Conservation (phyloP, 257 asterid species). For the Voacanga thouarsii region DNA sequence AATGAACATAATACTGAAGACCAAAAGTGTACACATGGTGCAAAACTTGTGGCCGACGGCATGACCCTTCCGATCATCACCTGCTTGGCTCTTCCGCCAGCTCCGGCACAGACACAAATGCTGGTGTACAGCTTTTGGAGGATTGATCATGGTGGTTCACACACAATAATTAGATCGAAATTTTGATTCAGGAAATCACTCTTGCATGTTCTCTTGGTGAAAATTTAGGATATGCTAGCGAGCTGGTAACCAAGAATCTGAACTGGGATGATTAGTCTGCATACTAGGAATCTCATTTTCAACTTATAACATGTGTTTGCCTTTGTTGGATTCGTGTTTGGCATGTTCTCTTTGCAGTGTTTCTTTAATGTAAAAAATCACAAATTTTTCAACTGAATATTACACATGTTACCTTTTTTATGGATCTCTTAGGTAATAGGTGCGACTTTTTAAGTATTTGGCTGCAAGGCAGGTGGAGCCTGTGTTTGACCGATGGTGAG, state of each 20-base stretch:
- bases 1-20: constrained; percentile 4
- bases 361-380: no score
- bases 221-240: no score
- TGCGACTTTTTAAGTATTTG: no score
- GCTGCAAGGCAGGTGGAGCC: no score
- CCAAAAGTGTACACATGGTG: background rate
- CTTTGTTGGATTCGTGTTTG: background rate
- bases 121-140: background rate
- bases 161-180: background rate
- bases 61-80: background rate
- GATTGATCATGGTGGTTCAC: background rate
- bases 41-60: background rate
- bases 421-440: background rate
- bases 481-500: no score
- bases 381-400: background rate
- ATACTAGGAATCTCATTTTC: background rate
- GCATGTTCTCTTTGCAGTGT: background rate
- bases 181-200: background rate
- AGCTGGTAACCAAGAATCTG: background rate
- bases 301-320: background rate
- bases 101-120: background rate
- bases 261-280: background rate
- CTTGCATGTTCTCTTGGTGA: background rate
- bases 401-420: background rate
- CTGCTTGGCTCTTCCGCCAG: background rate